A percentile compares a stretch with the other conserved stretches of the same genome.
Conservation (phyloP, 1,284 basidiomycete species). For the Xanthoconium separans region DNA sequence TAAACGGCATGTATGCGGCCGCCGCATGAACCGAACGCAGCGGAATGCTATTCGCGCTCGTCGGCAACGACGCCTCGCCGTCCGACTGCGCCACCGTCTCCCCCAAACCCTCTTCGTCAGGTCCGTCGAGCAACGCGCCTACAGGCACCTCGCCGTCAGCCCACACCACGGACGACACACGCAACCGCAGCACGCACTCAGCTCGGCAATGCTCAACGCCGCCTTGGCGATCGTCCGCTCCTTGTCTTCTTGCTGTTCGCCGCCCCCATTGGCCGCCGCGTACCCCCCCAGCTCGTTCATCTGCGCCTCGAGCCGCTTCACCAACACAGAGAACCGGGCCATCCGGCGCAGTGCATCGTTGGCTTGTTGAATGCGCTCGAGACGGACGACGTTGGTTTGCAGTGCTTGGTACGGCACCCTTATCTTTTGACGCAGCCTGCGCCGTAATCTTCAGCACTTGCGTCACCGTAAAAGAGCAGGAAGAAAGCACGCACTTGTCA, state of each 20-base stretch:
- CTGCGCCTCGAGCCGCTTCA: constrained; percentile 77
- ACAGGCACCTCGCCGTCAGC: not conserved
- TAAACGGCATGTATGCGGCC: constrained; percentile 63
- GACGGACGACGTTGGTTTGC: constrained; percentile 63
- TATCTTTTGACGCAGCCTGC: constrained; percentile 80
- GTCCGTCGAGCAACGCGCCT: constrained; percentile 32
- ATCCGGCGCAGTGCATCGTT: constrained; percentile 81
- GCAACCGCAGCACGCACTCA: constrained; percentile 54
- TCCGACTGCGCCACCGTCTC: constrained; percentile 1
- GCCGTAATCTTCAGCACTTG: not conserved
- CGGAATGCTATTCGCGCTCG: constrained; percentile 37
- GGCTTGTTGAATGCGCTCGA: constrained; percentile 77
- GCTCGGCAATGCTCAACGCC: constrained; percentile 85
- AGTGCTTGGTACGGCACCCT: constrained; percentile 78
- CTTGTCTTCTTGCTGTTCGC: constrained; percentile 70
- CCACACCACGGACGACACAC: not conserved
- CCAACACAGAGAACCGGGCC: constrained; percentile 79
- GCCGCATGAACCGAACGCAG: constrained; percentile 73
- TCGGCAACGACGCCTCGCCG: constrained; percentile 5
- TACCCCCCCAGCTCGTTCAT: constrained; percentile 61
- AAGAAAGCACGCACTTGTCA: constrained; percentile 53
- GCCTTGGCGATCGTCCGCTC: constrained; percentile 88
- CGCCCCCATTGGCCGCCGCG: constrained; percentile 16
- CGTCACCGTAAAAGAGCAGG: not conserved
- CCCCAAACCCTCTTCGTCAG: constrained; percentile 12